Base-by-base conservation (phyloP, 2,329 filamentous ascomycete species). In the Cytospora mali region DNA sequence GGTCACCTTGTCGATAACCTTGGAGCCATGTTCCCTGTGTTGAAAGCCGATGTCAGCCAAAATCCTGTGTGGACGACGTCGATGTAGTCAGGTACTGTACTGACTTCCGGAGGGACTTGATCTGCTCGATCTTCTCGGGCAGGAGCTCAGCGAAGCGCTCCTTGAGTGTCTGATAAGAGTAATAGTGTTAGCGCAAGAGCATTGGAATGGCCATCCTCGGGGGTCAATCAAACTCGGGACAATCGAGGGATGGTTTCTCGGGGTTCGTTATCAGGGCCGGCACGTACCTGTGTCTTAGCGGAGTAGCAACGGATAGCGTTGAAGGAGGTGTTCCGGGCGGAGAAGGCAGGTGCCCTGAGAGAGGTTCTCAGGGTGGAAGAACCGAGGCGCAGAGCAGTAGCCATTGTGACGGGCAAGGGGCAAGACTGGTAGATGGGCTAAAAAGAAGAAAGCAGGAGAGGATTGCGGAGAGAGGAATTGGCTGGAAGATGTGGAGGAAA, bases 31-130 rank as follows among this genome's bases (percentile, higher is more conserved):
- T 76, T 97, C 94, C 83, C 93, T 96, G 71, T 65, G 48, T 62
- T 42, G 53, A 49, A 63, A 28, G 21, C 16, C 52, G 35, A 51
- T 58, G 70, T 73, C 65, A 74, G 75, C 66, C n/a, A 46, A 23
- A 62, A 68, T 21, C 55, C 50, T 55, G 50, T 56, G n/a, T 50
- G 61, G 21, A 10, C 49, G 54, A 58, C 54, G 64, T 25, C 56
- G 52, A 53, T 28, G 42, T 65, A 57, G 66, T 46, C 61, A 58
- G 50, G 55, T 42, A 80, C 89, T 77, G 55, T 42, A 80, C 89
- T 77, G 84, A 96, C 92, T 97, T 97, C 80, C 92, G 88, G 75
- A 99, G 89, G 80, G 92, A 88, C 92, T 99, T 99, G 85, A 99
- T 93, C 88, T 75, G 92, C 83, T 99, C 95, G 76, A 97, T 90